A percentile compares a stretch with the other conserved stretches of the same genome.
phyloP scores from a whole-genome alignment of 2,329 filamentous ascomycete species.

The Stromatinia cepivora region DNA sequence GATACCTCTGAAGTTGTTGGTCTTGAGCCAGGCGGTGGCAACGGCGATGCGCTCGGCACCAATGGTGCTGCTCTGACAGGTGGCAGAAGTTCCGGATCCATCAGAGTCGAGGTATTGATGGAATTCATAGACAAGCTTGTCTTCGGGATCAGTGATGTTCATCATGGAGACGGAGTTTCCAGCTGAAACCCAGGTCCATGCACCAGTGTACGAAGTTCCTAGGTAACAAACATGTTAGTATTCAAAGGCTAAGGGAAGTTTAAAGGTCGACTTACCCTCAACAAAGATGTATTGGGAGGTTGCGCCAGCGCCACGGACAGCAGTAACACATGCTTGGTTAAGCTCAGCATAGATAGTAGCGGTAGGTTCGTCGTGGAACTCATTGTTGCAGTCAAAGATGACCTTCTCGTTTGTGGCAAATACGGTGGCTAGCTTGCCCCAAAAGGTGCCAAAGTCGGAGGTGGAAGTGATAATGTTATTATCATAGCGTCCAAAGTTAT shows the following conservation, averaged over 20 bases:
- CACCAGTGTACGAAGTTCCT: constrained; percentile 42
- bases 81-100: constrained; percentile 51
- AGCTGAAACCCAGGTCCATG: constrained; percentile 43
- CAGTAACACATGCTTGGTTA: constrained; percentile 49
- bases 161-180: constrained; percentile 48
- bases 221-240: not conserved
- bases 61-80: constrained; percentile 55
- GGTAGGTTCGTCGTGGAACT: constrained; percentile 43
- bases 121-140: constrained; percentile 61
- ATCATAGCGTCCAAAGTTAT: constrained; percentile 53
- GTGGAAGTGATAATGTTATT: constrained; percentile 44
- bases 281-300: constrained; percentile 58
- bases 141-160: constrained; percentile 51
- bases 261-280: constrained; percentile 45
- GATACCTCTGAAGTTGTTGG: constrained; percentile 53
- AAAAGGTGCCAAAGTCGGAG: constrained; percentile 45
- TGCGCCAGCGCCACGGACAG: constrained; percentile 47
- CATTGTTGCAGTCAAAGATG: constrained; percentile 49
- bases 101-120: constrained; percentile 62
- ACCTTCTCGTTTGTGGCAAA: constrained; percentile 45
- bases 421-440: constrained; percentile 44
- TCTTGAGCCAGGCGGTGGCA: constrained; percentile 55
- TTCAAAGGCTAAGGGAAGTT: not conserved
- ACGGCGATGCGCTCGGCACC: constrained; percentile 51
- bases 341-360: constrained; percentile 31